phyloP scores from a whole-genome alignment of 768 basidiomycete species.

The Mycena filopes region DNA sequence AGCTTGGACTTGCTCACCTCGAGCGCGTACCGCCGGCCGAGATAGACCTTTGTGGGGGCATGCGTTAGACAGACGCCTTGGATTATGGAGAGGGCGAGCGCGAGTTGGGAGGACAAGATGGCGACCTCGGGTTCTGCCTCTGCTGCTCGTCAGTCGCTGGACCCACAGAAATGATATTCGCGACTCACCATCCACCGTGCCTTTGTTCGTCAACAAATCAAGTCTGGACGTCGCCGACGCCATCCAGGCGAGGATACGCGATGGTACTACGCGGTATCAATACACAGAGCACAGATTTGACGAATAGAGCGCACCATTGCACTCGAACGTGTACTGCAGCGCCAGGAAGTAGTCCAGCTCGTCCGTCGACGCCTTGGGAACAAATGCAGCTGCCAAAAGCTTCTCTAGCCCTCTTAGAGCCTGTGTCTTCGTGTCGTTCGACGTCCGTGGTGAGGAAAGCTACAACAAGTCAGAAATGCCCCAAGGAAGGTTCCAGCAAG shows the following conservation, averaged over 20 bases:
- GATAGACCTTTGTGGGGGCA: constrained; percentile 69
- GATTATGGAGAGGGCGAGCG: constrained; percentile 71
- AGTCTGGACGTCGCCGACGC: constrained; percentile 59
- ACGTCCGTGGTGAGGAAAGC: constrained; percentile 73
- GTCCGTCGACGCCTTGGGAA: constrained; percentile 52
- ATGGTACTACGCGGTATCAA: constrained; percentile 63
- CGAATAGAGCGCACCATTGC: constrained; percentile 67
- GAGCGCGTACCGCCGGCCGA: constrained; percentile 73
- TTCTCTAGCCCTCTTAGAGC: constrained; percentile 69
- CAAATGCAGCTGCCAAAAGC: constrained; percentile 62
- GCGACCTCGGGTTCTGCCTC: constrained; percentile 61
- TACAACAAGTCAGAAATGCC: no score
- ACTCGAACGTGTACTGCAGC: constrained; percentile 84
- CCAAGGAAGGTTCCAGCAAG: constrained; percentile 66
- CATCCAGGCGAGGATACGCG: constrained; percentile 73
- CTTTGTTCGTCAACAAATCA: constrained; percentile 60
- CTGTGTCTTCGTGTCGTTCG: constrained; percentile 58
- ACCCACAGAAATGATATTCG: neutral
- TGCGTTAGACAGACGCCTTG: constrained; percentile 85
- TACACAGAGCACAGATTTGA: neutral
- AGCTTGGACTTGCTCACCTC: no score
- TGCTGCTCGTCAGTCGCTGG: constrained; percentile 40
- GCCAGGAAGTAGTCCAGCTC: constrained; percentile 66
- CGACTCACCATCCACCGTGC: constrained; percentile 56
- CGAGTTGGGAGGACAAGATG: constrained; percentile 61